A percentile compares a stretch with the other conserved stretches of the same genome.
Evolutionary conservation across 352 stramenopile genomes (phyloP).

Genomic region (Bremia lactucae): DNA sequence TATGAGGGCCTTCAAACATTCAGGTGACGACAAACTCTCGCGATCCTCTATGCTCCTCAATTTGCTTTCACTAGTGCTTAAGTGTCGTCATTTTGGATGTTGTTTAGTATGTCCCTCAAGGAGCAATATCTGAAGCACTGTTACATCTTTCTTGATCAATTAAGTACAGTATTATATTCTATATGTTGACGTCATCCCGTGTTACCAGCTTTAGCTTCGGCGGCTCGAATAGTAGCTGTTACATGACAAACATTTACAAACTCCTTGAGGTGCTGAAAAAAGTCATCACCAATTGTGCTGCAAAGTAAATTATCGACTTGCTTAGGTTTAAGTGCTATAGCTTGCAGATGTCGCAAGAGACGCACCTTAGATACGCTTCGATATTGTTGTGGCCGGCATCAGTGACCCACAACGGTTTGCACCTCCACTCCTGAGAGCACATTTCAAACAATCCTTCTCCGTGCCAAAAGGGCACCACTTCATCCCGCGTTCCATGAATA

Average conservation of each 20-base stretch:
- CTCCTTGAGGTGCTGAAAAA: conserved; percentile 71
- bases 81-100: conserved; percentile 10
- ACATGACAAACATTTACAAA: conserved; percentile 71
- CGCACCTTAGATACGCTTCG: conserved; percentile 88
- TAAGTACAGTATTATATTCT: conserved; percentile 29
- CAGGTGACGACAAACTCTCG: conserved; percentile 10
- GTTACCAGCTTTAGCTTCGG: conserved; percentile 26
- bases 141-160: conserved; percentile 13
- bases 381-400: conserved; percentile 98
- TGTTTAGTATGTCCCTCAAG: conserved; percentile 3
- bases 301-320: conserved; percentile 6
- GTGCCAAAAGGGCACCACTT: conserved; percentile 98
- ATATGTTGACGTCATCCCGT: conserved; percentile 9
- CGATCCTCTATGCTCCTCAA: conserved; percentile 3
- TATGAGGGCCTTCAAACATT: conserved; percentile 16
- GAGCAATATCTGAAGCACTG: conserved; percentile 8
- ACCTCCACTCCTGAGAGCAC: conserved; percentile 88
- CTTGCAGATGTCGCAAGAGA: too few species aligned
- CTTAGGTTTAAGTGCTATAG: too few species aligned
- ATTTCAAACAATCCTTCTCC: conserved; percentile 90
- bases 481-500: conserved; percentile 96
- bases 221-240: conserved; percentile 35
- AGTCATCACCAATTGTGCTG: conserved; percentile 59
- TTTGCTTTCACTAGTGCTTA: conserved; percentile 3
- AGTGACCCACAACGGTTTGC: conserved; percentile 95